Base-by-base conservation (phyloP, 306 rosid genomes). In the Fragaria vesca region DNA sequence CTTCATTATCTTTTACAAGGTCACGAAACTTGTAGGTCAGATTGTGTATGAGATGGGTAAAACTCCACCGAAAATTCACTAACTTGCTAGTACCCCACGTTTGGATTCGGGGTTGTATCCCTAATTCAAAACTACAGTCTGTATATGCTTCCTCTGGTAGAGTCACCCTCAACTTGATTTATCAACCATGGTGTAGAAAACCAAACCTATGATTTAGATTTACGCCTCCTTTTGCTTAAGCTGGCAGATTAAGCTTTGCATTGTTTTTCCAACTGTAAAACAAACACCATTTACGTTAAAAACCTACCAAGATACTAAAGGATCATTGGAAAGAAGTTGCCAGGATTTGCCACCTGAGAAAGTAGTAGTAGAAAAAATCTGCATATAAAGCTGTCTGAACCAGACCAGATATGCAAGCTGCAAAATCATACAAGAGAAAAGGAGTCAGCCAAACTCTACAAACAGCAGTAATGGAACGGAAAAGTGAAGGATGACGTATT, bases 301-400 rank as follows among this genome's bases (percentile, higher is more conserved):
- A 28, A 40, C 54, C 45, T 30, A 73, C 30, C 9, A 13, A 15
- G 7, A 62, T 65, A 30, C 28, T 43, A 26, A 36, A 15, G 79
- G 42, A 66, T 65, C 12, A 15, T 55, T 28, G 34, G n/a, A 50
- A 78, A 21, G 43, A 78, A 71, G 12, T 50, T 55, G 71, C 24
- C 71, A 62, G 48, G 66, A 45, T 43, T 61, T 12, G 51, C 66
- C 85, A 92, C 98, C 98, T 95, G 78, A 88, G 76, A 78, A 88
- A 95, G 83, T 95, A 95, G 88, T 89, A 95, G 87, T 93, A 95
- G 89, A 95, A 95, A 90, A 95, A 95, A 88, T 95, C 99, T 34
- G 93, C 97, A 80, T 95, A 95, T 57, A 95, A 76, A 71, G 96
- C 97, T 2, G 99, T 91, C 89, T 95, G 99, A 86, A 93, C 88